Evolutionary conservation across 192 early-diverging fungal species (phyloP), one percentile per base, ranked within the genome.

Genomic region (Gaertneriomyces semiglobifer): DNA sequence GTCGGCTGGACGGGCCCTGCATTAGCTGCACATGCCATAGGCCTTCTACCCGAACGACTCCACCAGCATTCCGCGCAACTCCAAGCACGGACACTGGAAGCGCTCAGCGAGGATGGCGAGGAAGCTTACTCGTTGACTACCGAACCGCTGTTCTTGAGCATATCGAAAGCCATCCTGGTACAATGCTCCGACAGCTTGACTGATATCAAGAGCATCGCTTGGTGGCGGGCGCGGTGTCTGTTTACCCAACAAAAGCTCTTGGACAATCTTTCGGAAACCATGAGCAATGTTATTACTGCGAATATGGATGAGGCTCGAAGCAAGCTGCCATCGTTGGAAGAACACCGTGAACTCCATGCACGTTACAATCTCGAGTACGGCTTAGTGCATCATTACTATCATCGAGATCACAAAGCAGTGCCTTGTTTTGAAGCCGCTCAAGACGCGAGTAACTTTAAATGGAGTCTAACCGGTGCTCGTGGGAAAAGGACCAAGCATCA

Each of bases 401-500:
- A 82, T 7, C 81, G 88, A 69, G 84, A 92, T 43, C 71, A 81
- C 16, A 87, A 93, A 53, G 73, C 83, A 7, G 33, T 44, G 62
- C 50, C 50, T 14, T 68, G 80, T 53, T 88, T 93, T 60, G 74
- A 80, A 38, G 71, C 87, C 54, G 92, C 94, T 19, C 94, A 95
- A 74, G 77, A 83, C 7, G 74, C 83, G 9, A 91, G 89, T 48
- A 86, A 91, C 18, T 81, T 98, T 58, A 73, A 84, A 63, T 98
- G 92, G 90, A 80, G 86, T 55, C 69, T 99, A 53, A 93, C 92
- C 0, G 96, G 96, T 19, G 91, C 90, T 19, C 71, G 93, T 59
- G 96, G 96, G 66, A 84, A 82, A 62, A 86, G 95, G 44, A 99
- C 96, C 25, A 92, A 89, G 75, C 96, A 96, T 79, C 96, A 99